A percentile compares a stretch with the other conserved stretches of the same genome.
Evolutionary conservation across 2,329 filamentous ascomycete species (phyloP).

Genomic region (Pseudopithomyces chartarum): DNA sequence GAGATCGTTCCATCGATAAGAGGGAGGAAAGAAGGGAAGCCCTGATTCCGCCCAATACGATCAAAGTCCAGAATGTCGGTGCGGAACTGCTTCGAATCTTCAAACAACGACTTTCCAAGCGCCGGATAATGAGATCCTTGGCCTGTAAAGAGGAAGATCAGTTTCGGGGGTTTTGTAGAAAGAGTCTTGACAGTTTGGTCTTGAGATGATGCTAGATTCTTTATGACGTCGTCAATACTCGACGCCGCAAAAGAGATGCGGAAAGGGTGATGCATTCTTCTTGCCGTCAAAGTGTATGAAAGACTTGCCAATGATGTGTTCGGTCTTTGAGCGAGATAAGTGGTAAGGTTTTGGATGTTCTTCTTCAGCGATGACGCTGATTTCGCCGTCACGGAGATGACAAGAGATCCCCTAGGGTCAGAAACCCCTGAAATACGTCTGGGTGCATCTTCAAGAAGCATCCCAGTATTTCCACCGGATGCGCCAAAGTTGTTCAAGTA

Average conservation of each 20-base stretch:
- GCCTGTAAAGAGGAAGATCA: constrained; percentile 46
- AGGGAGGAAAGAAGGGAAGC: constrained; percentile 9
- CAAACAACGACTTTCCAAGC: constrained; percentile 14
- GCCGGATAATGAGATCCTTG: constrained; percentile 34
- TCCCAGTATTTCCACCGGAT: constrained; percentile 42
- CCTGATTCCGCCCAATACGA: not conserved
- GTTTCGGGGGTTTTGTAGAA: not conserved
- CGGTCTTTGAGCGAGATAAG: constrained; percentile 12
- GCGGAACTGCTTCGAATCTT: constrained; percentile 27
- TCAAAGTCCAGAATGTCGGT: not conserved
- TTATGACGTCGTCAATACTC: constrained; percentile 11
- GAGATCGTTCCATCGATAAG: constrained; percentile 1
- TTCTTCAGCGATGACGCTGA: not conserved
- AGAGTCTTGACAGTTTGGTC: constrained; percentile 47
- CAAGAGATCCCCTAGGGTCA: constrained; percentile 18
- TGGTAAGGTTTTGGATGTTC: constrained; percentile 14
- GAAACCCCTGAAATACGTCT: not conserved
- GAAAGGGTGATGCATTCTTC: constrained; percentile 21
- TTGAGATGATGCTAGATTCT: not conserved
- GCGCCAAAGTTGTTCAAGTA: constrained; percentile 47
- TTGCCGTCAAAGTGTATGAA: constrained; percentile 26
- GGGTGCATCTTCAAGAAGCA: constrained; percentile 25
- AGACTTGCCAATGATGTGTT: constrained; percentile 8
- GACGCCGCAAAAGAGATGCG: constrained; percentile 2
- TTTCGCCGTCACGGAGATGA: constrained; percentile 20